Conservation (phyloP, 192 early-diverging fungal genomes). For the Linnemannia hyalina region DNA sequence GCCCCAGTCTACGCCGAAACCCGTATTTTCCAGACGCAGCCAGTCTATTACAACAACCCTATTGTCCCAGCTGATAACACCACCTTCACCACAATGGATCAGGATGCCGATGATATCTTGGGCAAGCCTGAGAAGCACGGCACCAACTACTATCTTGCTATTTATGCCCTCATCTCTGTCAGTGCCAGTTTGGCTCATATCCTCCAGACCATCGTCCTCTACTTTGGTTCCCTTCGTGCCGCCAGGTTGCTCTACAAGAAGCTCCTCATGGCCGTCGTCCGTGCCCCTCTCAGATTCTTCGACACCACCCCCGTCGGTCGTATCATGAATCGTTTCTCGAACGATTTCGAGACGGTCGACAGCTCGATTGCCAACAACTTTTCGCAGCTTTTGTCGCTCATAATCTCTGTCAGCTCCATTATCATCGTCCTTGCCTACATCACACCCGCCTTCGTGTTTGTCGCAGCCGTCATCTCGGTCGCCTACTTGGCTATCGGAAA, state of each 20-base stretch:
- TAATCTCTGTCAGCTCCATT: conserved; percentile 60
- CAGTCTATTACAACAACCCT: conserved; percentile 20
- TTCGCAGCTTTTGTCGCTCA: conserved; percentile 51
- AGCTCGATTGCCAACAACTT: conserved; percentile 64
- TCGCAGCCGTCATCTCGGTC: conserved; percentile 59
- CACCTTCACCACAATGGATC: conserved; percentile 28
- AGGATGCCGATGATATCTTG: conserved; percentile 11
- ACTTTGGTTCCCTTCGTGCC: conserved; percentile 66
- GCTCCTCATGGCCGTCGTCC: conserved; percentile 68
- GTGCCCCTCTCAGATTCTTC: conserved; percentile 83
- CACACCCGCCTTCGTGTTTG: conserved; percentile 73
- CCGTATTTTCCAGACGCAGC: conserved; percentile 27
- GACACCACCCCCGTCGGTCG: conserved; percentile 83
- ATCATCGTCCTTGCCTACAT: conserved; percentile 70
- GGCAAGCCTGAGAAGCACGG: conserved; percentile 33
- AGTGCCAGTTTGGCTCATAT: conserved; percentile 58
- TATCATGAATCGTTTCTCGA: conserved; percentile 87
- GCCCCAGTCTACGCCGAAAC: conserved; percentile 42
- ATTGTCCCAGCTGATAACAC: conserved; percentile 25
- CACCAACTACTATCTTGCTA: conserved; percentile 64
- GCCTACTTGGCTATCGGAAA: conserved; percentile 71
- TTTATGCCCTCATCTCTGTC: conserved; percentile 66
- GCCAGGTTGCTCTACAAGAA: conserved; percentile 66
- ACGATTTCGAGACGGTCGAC: conserved; percentile 87
- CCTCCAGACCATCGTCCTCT: conserved; percentile 59